Conservation (phyloP, 495 filamentous ascomycete genomes). For the Staphylotrichum longicolle region DNA sequence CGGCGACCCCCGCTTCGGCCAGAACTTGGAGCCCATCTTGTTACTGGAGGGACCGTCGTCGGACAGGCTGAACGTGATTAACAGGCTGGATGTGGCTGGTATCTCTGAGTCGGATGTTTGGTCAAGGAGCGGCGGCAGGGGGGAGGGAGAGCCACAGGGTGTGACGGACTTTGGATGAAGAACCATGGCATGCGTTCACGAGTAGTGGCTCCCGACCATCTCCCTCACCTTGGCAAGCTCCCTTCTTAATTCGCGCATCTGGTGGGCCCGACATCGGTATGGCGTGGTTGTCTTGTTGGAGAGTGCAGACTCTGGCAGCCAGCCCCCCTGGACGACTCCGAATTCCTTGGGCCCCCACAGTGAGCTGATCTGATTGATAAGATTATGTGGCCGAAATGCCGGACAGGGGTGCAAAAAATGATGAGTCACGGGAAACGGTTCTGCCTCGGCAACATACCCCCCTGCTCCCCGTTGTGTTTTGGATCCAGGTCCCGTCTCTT, state of each 20-base stretch:
- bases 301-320: not conserved
- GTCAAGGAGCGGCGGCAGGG: not conserved
- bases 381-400: conserved; percentile 7
- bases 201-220: not conserved
- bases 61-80: conserved; percentile 4
- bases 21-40: conserved; percentile 51
- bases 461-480: too few relatives aligned
- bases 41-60: not conserved
- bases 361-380: conserved; percentile 18
- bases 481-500: too few relatives aligned
- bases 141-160: not conserved
- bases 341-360: not conserved
- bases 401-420: not conserved
- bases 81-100: not conserved
- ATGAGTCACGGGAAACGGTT: conserved; percentile 8
- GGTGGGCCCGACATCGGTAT: conserved; percentile 2
- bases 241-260: conserved; percentile 4
- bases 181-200: not conserved
- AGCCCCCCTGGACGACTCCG: not conserved
- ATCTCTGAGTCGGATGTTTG: not conserved
- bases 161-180: not conserved
- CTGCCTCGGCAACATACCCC: not conserved
- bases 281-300: not conserved
- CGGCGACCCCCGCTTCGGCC: conserved; percentile 49
- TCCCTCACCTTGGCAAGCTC: not conserved